Base-by-base conservation (phyloP, 805 yeast species). In the Groenewaldozyma salmanticensis region DNA sequence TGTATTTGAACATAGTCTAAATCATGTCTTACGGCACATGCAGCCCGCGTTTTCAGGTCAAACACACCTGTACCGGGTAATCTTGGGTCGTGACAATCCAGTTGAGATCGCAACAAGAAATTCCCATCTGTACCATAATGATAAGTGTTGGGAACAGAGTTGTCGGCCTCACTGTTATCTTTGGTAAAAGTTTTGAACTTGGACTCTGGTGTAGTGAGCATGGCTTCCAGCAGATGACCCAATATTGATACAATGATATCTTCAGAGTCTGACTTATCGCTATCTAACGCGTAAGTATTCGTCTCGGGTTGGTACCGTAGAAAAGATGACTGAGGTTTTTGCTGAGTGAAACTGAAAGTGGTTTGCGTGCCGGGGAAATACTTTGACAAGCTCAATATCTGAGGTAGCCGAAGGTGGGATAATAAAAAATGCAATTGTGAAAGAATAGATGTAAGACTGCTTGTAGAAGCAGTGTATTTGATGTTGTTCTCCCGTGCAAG, bases 41-140 rank as follows among this genome's bases (percentile, higher is more conserved):
- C 94, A 0, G 96, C 97, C 47, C 98, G 66, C 0, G 96, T 83
- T 53, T 90, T 90, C 43, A 90, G 62, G 60, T 90, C 98, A 67
- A 92, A 90, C 0, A 87, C 79, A 0, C 96, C 96, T 3, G 81
- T 78, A 0, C 95, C 95, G 0, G 96, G 96, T 29, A 92, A 65
- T 29, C 83, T 62, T 0, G 68, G 58, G 59, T 86, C 88, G 45
- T 68, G 66, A 44, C 96, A 86, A 61, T 90, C 98, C 36, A 92
- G 67, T 59, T 90, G 97, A 0, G 97, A 90, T 48, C 97, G 69
- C 75, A 90, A 70, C 11, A 90, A 55, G 52, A 92, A 83, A 33
- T 72, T 68, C 2, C 80, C 86, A 42, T 74, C 63, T 31, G 64
- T 61, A 4, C 94, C 77, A 59, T 85, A 88, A 56, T 87, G 88